Evolutionary conservation across 2,329 filamentous ascomycete genomes (phyloP).

Genomic region (Aspergillus pseudoterreus): DNA sequence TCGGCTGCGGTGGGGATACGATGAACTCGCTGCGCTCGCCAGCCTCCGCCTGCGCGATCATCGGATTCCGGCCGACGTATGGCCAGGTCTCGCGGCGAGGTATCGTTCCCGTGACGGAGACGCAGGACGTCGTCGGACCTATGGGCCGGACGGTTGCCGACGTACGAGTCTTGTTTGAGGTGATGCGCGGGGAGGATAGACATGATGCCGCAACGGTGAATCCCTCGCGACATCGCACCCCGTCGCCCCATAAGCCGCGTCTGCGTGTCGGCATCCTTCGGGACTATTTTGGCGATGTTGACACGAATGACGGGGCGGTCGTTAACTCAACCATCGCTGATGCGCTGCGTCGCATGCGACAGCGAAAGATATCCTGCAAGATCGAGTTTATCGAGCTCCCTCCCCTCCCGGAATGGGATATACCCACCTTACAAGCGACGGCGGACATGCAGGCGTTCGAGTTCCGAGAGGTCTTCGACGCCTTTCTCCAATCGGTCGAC

Average conservation of each 20-base stretch:
- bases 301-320: constrained; percentile 24
- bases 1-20: constrained; percentile 59
- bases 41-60: constrained; percentile 58
- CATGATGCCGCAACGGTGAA: neutral
- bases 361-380: neutral
- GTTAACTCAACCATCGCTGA: constrained; percentile 54
- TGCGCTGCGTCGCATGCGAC: constrained; percentile 31
- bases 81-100: constrained; percentile 51
- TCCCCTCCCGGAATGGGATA: constrained; percentile 12
- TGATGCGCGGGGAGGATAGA: constrained; percentile 19
- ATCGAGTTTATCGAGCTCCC: constrained; percentile 2
- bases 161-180: constrained; percentile 22
- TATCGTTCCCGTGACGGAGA: constrained; percentile 54
- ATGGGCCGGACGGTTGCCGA: constrained; percentile 47
- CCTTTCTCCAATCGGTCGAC: constrained; percentile 48
- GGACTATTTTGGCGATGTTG: neutral
- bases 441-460: constrained; percentile 62
- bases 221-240: neutral
- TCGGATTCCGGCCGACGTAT: constrained; percentile 56
- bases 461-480: constrained; percentile 53
- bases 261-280: neutral
- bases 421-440: constrained; percentile 32
- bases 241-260: neutral
- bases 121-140: constrained; percentile 55
- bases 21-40: constrained; percentile 62